These are phyloP conservation scores for Russula sp. DNA, from an alignment of 768 basidiomycete species.

Conservation along the genomic window DNA sequence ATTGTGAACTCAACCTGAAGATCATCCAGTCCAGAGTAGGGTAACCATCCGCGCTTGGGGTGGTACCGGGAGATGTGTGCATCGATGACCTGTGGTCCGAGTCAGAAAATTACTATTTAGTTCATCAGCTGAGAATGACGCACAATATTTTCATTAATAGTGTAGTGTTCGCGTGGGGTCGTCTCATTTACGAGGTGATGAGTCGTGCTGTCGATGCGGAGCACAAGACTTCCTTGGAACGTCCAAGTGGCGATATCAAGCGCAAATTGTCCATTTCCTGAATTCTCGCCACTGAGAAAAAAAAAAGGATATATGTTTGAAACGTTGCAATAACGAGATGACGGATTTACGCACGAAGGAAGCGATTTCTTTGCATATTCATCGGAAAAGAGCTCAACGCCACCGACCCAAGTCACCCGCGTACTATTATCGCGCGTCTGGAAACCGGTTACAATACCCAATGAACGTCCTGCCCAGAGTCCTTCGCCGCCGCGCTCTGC, in stretches of 20 bases:
- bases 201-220: constrained; percentile 70
- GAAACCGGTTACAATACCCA: constrained; percentile 83
- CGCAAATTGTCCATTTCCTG: constrained; percentile 74
- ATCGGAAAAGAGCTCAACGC: constrained; percentile 77
- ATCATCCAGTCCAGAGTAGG: constrained; percentile 71
- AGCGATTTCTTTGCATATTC: constrained; percentile 64
- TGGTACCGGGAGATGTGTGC: constrained; percentile 71
- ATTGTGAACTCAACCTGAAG: constrained; percentile 96
- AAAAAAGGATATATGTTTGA: constrained; percentile 14
- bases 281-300: constrained; percentile 50
- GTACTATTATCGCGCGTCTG: constrained; percentile 78
- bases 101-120: constrained; percentile 3
- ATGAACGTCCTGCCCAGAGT: constrained; percentile 74
- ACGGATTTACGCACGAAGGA: constrained; percentile 46
- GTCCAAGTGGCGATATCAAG: constrained; percentile 82
- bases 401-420: constrained; percentile 78
- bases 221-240: constrained; percentile 80
- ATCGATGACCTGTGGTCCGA: constrained; percentile 57
- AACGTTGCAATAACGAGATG: background rate
- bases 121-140: constrained; percentile 31
- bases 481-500: constrained; percentile 74
- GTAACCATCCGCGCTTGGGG: constrained; percentile 58
- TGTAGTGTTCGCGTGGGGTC: constrained; percentile 65
- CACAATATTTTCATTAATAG: constrained; percentile 83
- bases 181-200: constrained; percentile 71